Conservation (phyloP, 179 eudicot species). For the Spinacia oleracea region DNA sequence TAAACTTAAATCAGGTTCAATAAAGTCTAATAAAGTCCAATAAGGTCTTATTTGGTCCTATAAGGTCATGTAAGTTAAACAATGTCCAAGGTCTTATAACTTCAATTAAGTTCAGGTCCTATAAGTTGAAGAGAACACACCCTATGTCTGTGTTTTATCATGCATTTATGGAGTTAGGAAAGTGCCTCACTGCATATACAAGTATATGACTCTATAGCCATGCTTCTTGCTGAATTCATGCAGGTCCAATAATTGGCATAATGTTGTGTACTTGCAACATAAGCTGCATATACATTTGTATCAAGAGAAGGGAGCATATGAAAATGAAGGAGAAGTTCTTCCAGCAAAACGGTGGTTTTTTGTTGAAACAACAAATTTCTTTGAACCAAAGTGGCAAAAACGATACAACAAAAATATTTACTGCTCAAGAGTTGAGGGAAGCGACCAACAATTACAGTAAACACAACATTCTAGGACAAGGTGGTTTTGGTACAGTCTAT, state of each 20-base stretch:
- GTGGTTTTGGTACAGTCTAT: slow-evolving; percentile 40
- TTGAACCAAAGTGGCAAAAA: slow-evolving; percentile 21
- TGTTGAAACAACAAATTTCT: slow-evolving; percentile 44
- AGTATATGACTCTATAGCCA: neutral
- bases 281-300: slow-evolving; percentile 43
- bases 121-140: too few relatives aligned
- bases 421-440: slow-evolving; percentile 38
- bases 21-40: too few relatives aligned
- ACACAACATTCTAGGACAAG: slow-evolving; percentile 34
- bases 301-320: slow-evolving; percentile 38
- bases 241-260: slow-evolving; percentile 12
- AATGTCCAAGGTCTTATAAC: too few relatives aligned
- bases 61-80: too few relatives aligned
- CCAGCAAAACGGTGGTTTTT: slow-evolving; percentile 53
- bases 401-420: slow-evolving; percentile 41
- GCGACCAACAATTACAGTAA: slow-evolving; percentile 55
- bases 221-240: too few relatives aligned
- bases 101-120: too few relatives aligned
- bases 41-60: too few relatives aligned
- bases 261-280: slow-evolving; percentile 21
- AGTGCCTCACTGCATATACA: too few relatives aligned
- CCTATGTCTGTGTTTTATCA: neutral
- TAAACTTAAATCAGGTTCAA: too few relatives aligned
- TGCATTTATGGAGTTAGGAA: too few relatives aligned
- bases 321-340: slow-evolving; percentile 53